Evolutionary conservation across 768 basidiomycete species (phyloP).

Genomic region (Mycena capillaripes): DNA sequence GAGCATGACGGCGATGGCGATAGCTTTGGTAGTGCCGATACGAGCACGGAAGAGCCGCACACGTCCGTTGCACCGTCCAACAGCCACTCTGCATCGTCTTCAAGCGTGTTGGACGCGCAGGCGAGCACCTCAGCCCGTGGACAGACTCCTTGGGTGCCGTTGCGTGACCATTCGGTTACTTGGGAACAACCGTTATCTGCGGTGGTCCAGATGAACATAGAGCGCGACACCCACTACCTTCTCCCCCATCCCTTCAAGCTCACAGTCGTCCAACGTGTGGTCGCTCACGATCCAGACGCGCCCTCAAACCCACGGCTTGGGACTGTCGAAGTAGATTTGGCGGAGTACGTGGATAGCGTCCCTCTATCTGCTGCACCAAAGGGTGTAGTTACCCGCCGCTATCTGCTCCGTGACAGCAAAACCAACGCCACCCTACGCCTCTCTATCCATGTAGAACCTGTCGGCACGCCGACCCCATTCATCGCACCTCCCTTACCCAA

Average conservation of each 20-base stretch:
- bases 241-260: slow-evolving; percentile 75
- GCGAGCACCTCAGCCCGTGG: slow-evolving; percentile 64
- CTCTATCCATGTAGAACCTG: slow-evolving; percentile 65
- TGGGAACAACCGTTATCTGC: slow-evolving; percentile 76
- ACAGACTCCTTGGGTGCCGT: slow-evolving; percentile 68
- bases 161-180: slow-evolving; percentile 74
- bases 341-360: slow-evolving; percentile 72
- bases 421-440: slow-evolving; percentile 84
- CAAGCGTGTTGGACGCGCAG: slow-evolving; percentile 10
- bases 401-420: slow-evolving; percentile 80
- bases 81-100: background rate
- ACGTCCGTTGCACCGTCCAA: background rate
- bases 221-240: slow-evolving; percentile 65
- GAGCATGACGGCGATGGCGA: slow-evolving; percentile 21
- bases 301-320: slow-evolving; percentile 76
- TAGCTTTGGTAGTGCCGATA: slow-evolving; percentile 26
- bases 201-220: slow-evolving; percentile 71
- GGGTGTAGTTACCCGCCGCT: slow-evolving; percentile 71
- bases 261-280: slow-evolving; percentile 72
- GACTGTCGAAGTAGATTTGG: slow-evolving; percentile 76
- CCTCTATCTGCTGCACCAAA: slow-evolving; percentile 42
- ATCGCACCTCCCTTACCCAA: slow-evolving; percentile 78
- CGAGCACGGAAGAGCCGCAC: slow-evolving; percentile 21
- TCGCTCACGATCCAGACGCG: slow-evolving; percentile 67
- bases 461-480: slow-evolving; percentile 48